Base-by-base conservation (phyloP, 2,329 filamentous ascomycete species). In the Penicillium sp. region DNA sequence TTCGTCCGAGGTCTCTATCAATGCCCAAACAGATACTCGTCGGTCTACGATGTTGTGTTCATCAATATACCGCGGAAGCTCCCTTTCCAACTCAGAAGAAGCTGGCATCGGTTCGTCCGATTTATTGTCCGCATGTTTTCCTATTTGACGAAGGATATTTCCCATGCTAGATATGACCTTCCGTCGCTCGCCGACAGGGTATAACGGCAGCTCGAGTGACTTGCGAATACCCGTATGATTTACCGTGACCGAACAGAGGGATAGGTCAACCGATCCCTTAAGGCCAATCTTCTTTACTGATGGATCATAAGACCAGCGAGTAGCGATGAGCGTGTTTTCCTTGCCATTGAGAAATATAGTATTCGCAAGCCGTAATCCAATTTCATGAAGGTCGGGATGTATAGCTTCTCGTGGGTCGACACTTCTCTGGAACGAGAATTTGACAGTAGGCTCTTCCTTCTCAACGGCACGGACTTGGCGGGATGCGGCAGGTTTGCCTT, bases 301-400 rank as follows among this genome's bases (percentile, higher is more conserved):
- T 17, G 67, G 23, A 58, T 73, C 63, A 59, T 70, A 69, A 50
- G 59, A 29, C 77, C 78, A 80, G 19, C 70, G 73, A 63, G 75
- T 74, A 35, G 73, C 76, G 41, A 76, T 61, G 11, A 80, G 70
- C 1, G 78, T 80, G 30, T 72, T 74, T 54, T 79, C 75, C n/a
- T 73, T 76, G 9, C 77, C 78, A 61, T 79, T 79, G 41, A 76
- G 55, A 48, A 80, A 80, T 9, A 80, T 67, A 1, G 78, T 80
- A 50, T 79, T 78, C 38, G 78, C 75, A 29, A 79, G 71, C n/a
- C 75, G 76, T 29, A 80, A 55, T 45, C 77, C 77, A 46, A 80
- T 62, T 54, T 78, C 73, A 55, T 77, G 67, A 11, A 68, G 59
- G 9, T 62, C 31, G 13, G 56, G 30, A 55, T 50, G 58, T 38